Evolutionary conservation across 1,139 yeast genomes (phyloP), one percentile per base, ranked within the genome.

Genomic region (Candida pseudoviswanathii): DNA sequence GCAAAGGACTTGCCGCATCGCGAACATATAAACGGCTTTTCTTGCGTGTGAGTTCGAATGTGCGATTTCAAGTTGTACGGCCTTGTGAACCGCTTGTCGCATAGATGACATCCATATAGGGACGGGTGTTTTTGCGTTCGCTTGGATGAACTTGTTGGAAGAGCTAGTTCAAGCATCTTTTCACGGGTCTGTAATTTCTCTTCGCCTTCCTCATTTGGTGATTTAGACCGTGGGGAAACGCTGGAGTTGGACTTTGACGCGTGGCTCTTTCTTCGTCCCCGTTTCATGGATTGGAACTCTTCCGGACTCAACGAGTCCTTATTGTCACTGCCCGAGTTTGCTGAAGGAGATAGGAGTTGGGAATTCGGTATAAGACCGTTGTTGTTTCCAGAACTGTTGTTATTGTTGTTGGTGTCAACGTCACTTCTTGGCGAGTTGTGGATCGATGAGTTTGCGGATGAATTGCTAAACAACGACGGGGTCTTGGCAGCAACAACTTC

Each of bases 1-100:
- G 98, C 97, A 78, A 94, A 94, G 3, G 97, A 94, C 67, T 91
- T 90, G 6, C 95, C 95, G 69, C 99, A 94, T 5, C 86, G 81
- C 11, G 82, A 77, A 70, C 99, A 94, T 26, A 84, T 79, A 64
- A 84, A 94, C 3, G 99, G 99, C 52, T 96, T 75, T 64, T 94
- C 98, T 64, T 91, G 92, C 0, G 97, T 92, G 65, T 94, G 99
- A 0, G 98, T 92, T 51, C 97, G 73, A 61, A 89, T 72, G 70
- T 94, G 99, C 0, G 97, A 89, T 59, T 94, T 89, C 59, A 94
- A 73, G 64, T 94, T 94, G 67, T 94, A 94, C 0, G 97, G 97
- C 51, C 98, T 72, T 2, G 98, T 91, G 64, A 94, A 94, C 46
- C 86, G 72, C 66, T 90, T 91, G 42, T 86, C 92, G 68, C 99